These are phyloP conservation scores for Penicillium sp. DNA, from an alignment of 2,329 filamentous ascomycete species.

Conservation along the genomic window DNA sequence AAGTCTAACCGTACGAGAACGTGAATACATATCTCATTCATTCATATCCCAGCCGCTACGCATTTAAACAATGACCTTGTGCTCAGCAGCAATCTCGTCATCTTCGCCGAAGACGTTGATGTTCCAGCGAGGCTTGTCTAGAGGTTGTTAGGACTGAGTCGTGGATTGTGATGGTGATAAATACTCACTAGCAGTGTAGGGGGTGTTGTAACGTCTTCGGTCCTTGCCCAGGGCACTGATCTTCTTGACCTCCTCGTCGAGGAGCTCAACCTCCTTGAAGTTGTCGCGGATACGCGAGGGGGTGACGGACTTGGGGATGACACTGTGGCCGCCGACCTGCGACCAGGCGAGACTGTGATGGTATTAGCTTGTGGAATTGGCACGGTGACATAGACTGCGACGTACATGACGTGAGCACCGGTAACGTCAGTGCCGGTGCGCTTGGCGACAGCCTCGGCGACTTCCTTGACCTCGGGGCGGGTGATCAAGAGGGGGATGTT, in stretches of 20 bases:
- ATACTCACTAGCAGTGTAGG: conserved; percentile 28
- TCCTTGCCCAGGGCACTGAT: conserved; percentile 31
- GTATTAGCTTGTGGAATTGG: conserved; percentile 4
- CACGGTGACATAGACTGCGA: neutral
- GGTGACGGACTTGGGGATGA: conserved; percentile 43
- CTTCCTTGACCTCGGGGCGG: conserved; percentile 57
- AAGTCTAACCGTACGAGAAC: too few species aligned
- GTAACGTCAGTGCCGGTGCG: conserved; percentile 32
- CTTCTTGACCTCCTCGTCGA: conserved; percentile 34
- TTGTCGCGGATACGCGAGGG: conserved; percentile 41
- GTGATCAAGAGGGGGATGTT: conserved; percentile 60
- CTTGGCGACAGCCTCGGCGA: conserved; percentile 52
- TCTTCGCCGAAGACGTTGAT: conserved; percentile 53
- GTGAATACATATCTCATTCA: conserved; percentile 13
- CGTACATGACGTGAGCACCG: conserved; percentile 35
- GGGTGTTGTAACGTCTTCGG: conserved; percentile 35
- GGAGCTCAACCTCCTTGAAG: conserved; percentile 41
- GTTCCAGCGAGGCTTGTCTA: conserved; percentile 51
- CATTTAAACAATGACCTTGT: conserved; percentile 43
- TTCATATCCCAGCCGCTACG: conserved; percentile 9
- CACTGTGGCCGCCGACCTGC: conserved; percentile 37
- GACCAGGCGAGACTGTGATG: conserved; percentile 35
- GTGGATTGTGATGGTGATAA: neutral
- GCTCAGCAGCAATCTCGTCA: conserved; percentile 47
- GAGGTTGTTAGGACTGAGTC: conserved; percentile 1